These are phyloP conservation scores for Pezicula radicicola DNA, from an alignment of 2,329 filamentous ascomycete genomes.

Conservation along the genomic window DNA sequence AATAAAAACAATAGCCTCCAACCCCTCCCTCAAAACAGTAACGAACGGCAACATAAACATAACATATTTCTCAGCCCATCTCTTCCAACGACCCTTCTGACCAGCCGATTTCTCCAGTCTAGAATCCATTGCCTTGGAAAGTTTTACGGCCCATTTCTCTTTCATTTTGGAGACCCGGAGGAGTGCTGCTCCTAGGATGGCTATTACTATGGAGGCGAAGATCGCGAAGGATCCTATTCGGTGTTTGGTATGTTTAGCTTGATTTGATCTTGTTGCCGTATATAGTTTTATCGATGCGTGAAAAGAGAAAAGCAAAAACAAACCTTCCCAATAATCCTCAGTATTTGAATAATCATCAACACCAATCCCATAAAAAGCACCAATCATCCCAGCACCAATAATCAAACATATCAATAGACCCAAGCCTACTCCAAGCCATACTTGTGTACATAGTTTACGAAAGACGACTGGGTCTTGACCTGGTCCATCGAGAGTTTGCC, in stretches of 20 bases:
- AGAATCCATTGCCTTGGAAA: conserved; percentile 62
- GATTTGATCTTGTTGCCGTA: too few species aligned
- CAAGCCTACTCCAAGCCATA: conserved; percentile 57
- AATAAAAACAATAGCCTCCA: conserved; percentile 81
- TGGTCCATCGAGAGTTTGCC: conserved; percentile 67
- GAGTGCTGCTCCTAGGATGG: conserved; percentile 72
- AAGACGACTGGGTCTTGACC: conserved; percentile 57
- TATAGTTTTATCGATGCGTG: too few species aligned
- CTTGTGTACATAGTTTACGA: conserved; percentile 59
- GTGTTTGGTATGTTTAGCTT: too few species aligned
- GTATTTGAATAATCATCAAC: conserved; percentile 61
- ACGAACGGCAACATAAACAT: conserved; percentile 84
- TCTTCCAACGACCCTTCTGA: conserved; percentile 41
- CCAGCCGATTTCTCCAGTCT: conserved; percentile 35
- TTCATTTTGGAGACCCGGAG: conserved; percentile 77
- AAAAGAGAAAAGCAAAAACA: too few species aligned
- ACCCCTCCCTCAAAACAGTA: conserved; percentile 75
- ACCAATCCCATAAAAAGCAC: conserved; percentile 60
- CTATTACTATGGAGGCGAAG: conserved; percentile 74
- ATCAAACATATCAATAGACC: conserved; percentile 52
- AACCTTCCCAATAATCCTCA: conserved; percentile 69
- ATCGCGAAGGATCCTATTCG: conserved; percentile 63
- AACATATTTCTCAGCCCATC: conserved; percentile 69
- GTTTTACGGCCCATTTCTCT: conserved; percentile 80
- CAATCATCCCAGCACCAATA: conserved; percentile 56